A percentile compares a stretch with the other conserved stretches of the same genome.
phyloP scores from a whole-genome alignment of 805 yeast genomes.

The Schizosaccharomyces pombe region ASM294v3 CU329670.1:1602501-1603000 shows the following conservation, averaged over 20 bases:
- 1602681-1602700: constrained; percentile 27
- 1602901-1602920: no score
- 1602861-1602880: no score
- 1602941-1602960: no score
- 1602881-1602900: no score
- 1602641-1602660: no score
- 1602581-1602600: constrained; percentile 24
- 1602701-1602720: constrained; percentile 81
- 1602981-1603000: no score
- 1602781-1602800: constrained; percentile 1
- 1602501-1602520: constrained; percentile 75
- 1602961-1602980: no score
- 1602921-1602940: no score
- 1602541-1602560: constrained; percentile 24
- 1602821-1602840: neutral
- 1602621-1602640: neutral
- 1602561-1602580: constrained; percentile 82
- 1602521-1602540: constrained; percentile 23
- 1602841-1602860: no score
- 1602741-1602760: no score
- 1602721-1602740: constrained; percentile 90
- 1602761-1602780: neutral
- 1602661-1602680: neutral
- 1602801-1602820: neutral
- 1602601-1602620: neutral